Evolutionary conservation across 2,329 filamentous ascomycete genomes (phyloP).

Genomic region (Alternaria arborescens): DNA sequence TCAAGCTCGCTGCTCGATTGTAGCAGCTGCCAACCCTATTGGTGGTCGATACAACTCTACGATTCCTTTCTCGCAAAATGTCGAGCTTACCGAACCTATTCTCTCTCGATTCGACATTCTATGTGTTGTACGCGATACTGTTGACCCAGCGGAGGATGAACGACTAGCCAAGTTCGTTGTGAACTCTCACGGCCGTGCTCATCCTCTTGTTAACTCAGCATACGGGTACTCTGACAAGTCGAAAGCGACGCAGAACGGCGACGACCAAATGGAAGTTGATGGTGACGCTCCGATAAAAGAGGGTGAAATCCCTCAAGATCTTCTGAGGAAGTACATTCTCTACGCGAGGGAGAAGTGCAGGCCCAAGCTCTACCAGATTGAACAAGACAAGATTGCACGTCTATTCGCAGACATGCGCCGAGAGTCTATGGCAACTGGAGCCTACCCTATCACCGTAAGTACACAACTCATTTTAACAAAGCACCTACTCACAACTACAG

Average conservation of each 20-base stretch:
- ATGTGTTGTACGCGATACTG: constrained; percentile 93
- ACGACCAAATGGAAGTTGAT: constrained; percentile 60
- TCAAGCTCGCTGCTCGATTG: constrained; percentile 93
- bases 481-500: constrained; percentile 57
- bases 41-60: constrained; percentile 97
- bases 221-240: constrained; percentile 40
- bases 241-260: constrained; percentile 37
- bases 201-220: constrained; percentile 64
- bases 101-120: constrained; percentile 97
- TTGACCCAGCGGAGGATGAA: constrained; percentile 91
- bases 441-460: constrained; percentile 95
- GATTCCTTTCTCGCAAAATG: constrained; percentile 93
- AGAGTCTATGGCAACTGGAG: constrained; percentile 90
- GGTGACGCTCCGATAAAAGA: constrained; percentile 61
- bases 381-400: constrained; percentile 94
- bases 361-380: constrained; percentile 96
- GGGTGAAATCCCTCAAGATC: constrained; percentile 85
- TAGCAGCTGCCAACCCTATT: constrained; percentile 95
- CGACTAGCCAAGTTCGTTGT: constrained; percentile 94
- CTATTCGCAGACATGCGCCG: constrained; percentile 96
- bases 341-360: constrained; percentile 89
- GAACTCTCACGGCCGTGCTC: constrained; percentile 89
- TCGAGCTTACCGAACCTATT: constrained; percentile 96
- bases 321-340: constrained; percentile 94
- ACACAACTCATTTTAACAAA: background rate